A percentile compares a stretch with the other conserved stretches of the same genome.
Conservation (phyloP, 2,329 filamentous ascomycete species). For the Trichoderma sp. region DNA sequence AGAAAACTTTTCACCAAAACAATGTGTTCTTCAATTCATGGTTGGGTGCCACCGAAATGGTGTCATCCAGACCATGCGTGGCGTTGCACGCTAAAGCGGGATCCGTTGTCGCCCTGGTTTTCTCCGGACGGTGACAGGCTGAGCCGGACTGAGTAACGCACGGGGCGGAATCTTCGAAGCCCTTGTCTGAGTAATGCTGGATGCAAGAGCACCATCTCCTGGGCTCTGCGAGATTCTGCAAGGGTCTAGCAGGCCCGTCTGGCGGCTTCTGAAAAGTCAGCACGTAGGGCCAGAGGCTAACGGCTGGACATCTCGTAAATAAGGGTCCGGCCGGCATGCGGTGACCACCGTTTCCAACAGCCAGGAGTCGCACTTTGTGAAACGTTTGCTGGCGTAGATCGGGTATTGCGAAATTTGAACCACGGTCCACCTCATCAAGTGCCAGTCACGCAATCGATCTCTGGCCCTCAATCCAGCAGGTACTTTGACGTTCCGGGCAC, state of each 20-base stretch:
- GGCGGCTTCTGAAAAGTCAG: constrained; percentile 3
- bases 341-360: not conserved
- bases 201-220: not conserved
- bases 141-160: not conserved
- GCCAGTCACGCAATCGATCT: constrained; percentile 23
- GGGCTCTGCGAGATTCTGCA: constrained; percentile 10
- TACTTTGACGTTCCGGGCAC: constrained; percentile 10
- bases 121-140: not conserved
- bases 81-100: constrained; percentile 25
- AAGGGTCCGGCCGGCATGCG: not conserved
- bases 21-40: not conserved
- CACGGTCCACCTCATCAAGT: constrained; percentile 29
- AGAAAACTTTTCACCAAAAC: constrained; percentile 6
- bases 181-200: constrained; percentile 11
- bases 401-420: constrained; percentile 29
- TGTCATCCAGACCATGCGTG: constrained; percentile 28
- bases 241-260: not conserved
- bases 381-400: constrained; percentile 20
- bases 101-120: constrained; percentile 11
- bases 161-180: constrained; percentile 21
- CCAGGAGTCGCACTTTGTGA: constrained; percentile 6
- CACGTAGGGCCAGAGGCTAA: not conserved
- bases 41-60: constrained; percentile 27
- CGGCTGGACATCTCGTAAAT: not conserved
- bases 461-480: constrained; percentile 7